Base-by-base conservation (phyloP, 306 rosid genomes). In the Clitoria ternatea region DNA sequence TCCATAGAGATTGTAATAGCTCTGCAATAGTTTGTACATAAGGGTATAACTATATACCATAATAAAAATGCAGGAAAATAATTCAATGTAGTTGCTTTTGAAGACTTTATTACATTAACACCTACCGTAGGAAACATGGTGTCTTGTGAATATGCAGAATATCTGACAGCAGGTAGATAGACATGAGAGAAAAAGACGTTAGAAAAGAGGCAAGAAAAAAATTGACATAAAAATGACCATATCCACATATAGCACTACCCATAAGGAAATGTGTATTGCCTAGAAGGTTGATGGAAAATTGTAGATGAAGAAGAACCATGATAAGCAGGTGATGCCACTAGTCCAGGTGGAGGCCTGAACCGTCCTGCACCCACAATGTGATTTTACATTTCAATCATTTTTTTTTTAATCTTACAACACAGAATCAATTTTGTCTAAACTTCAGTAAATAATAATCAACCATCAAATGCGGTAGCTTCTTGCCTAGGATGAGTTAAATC, bases 81-180 rank as follows among this genome's bases (percentile, higher is more conserved):
- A 6, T n/a, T 8, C 20, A 13, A 27, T 24, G 11, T 12, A n/a
- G 40, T 70, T 69, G 55, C 13, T 44, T 56, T 7, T 3, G 10
- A 43, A 3, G 10, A 53, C 40, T 36, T 48, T 12, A 54, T 73
- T 10, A 18, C 26, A 47, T 32, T 66, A 62, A 27, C 33, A 61
- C 77, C 36, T 84, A 93, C 98, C 87, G 80, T 27, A 70, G 96
- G 90, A 81, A 85, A 82, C 67, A 87, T 64, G 17, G 82, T 74
- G 67, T 93, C 98, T 49, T 85, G 96, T 64, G 90, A 77, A 78
- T 93, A 93, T 73, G 97, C 97, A 72, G 90, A 72, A 77, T 85
- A 93, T 72, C 94, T 90, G 88, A 49, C 26, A 57, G 60, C 56
- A 43, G 9, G 56, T 35, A 43, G 39, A 64, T 18, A 35, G 60